A percentile compares a stretch with the other conserved stretches of the same genome.
Conservation (phyloP, 305 asterid species). For the Solanum hybrid region DNA sequence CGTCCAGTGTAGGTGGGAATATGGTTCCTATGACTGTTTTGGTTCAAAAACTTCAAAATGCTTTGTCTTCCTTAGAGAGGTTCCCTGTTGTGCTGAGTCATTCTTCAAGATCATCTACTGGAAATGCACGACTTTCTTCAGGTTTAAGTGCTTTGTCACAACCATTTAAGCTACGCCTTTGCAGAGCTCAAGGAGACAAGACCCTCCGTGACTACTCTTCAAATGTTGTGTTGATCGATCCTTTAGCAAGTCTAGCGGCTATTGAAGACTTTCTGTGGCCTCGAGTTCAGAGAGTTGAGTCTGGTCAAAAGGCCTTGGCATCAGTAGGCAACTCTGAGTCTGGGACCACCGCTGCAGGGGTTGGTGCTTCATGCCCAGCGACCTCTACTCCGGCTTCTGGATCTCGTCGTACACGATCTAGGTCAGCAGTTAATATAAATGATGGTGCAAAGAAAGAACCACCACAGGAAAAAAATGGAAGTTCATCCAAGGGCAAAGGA, state of each 20-base stretch:
- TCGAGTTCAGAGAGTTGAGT: conserved; percentile 73
- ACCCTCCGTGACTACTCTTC: conserved; percentile 97
- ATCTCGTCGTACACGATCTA: conserved; percentile 68
- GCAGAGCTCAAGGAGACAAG: conserved; percentile 91
- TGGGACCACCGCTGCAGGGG: conserved; percentile 46
- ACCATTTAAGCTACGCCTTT: conserved; percentile 92
- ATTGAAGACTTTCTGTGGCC: conserved; percentile 97
- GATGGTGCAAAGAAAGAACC: conserved; percentile 53
- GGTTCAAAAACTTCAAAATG: conserved; percentile 88
- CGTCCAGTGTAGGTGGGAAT: conserved; percentile 33
- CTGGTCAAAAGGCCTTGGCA: conserved; percentile 56
- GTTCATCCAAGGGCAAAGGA: conserved; percentile 78
- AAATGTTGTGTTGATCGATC: conserved; percentile 84
- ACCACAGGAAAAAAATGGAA: conserved; percentile 43
- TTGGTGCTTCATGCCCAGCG: conserved; percentile 50
- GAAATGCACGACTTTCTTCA: conserved; percentile 82
- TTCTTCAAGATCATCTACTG: conserved; percentile 68
- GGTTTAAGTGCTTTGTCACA: conserved; percentile 86
- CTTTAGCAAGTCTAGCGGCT: conserved; percentile 91
- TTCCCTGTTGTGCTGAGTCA: conserved; percentile 95
- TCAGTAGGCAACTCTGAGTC: conserved; percentile 57
- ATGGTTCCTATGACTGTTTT: conserved; percentile 62
- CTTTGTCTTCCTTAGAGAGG: conserved; percentile 83
- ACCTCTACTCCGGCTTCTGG: conserved; percentile 51
- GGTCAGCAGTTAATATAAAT: conserved; percentile 53